phyloP scores from a whole-genome alignment of 768 basidiomycete species.

The Podaxis sp. region DNA sequence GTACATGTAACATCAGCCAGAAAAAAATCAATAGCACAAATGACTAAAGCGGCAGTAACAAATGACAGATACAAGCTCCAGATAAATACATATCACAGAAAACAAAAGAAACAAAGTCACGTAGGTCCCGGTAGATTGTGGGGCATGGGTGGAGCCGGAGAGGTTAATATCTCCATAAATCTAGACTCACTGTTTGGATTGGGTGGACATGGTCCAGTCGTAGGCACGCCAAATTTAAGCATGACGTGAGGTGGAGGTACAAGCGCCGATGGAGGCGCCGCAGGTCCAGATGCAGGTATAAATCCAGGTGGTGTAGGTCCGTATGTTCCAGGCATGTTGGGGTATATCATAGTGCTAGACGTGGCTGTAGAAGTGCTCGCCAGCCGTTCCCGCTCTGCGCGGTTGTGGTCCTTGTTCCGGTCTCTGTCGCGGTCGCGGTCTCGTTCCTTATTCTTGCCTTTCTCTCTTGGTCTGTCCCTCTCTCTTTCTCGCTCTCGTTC shows the following conservation, averaged over 20 bases:
- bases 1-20: neutral
- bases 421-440: conserved; percentile 20
- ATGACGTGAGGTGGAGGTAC: neutral
- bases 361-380: neutral
- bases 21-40: neutral
- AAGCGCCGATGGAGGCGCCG: neutral
- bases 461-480: conserved; percentile 17
- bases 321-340: neutral
- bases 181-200: conserved; percentile 10
- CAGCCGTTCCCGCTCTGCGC: conserved; percentile 11
- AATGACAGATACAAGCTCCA: neutral
- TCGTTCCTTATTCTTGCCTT: conserved; percentile 11
- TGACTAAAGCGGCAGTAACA: neutral
- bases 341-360: neutral
- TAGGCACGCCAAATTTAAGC: neutral
- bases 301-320: neutral
- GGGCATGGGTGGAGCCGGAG: conserved; percentile 3
- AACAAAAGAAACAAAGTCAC: neutral
- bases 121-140: neutral
- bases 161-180: conserved; percentile 14
- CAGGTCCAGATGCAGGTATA: neutral
- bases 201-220: conserved; percentile 2
- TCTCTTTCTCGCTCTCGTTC: conserved; percentile 12
- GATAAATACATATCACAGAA: neutral
- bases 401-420: conserved; percentile 13